Evolutionary conservation across 768 basidiomycete species (phyloP), one percentile per base, ranked within the genome.

Genomic region (Xanthoconium purpureum): DNA sequence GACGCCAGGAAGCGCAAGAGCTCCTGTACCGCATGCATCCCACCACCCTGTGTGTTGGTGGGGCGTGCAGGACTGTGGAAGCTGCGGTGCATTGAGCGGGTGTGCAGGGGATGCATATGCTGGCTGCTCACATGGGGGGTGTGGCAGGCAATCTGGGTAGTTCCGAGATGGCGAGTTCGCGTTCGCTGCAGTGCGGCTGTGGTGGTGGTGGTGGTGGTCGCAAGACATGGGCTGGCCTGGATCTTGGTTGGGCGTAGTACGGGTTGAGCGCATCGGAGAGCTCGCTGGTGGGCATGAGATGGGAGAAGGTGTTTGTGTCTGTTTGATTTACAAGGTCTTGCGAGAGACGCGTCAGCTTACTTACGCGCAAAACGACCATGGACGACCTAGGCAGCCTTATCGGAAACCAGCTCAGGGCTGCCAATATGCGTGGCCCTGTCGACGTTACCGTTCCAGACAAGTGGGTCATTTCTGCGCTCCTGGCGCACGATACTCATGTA

Each of bases 261-360:
- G 88, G 88, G 69, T 90, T 91, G 63, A 91, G 84, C 6, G 89
- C 89, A 66, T 91, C 84, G 10, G 85, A 85, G 54, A 91, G 82
- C 71, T 90, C 87, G 75, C 87, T 90, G 57, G 83, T 79, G 63
- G 80, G 75, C 85, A 85, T 86, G 13, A 50, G 35, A 42, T 40
- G 48, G 37, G 13, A 42, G 39, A 47, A 30, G 42, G 56, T 74
- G 57, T 74, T 72, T 70, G 55, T 46, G 2, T 8, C 11, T 71
- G 66, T 72, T 74, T 72, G 55, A 62, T 69, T 63, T 51, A 42
- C 51, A 72, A 47, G 66, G 54, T 55, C 52, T 61, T 60, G 66
- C 61, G 65, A 37, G 51, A 62, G 69, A 77, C 77, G 77, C 77
- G 77, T 78, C 76, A 77, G 67, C 74, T 10, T 15, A 42, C 11